Evolutionary conservation across 2,329 filamentous ascomycete species (phyloP).

Genomic region (Pseudocercospora eumusae): DNA sequence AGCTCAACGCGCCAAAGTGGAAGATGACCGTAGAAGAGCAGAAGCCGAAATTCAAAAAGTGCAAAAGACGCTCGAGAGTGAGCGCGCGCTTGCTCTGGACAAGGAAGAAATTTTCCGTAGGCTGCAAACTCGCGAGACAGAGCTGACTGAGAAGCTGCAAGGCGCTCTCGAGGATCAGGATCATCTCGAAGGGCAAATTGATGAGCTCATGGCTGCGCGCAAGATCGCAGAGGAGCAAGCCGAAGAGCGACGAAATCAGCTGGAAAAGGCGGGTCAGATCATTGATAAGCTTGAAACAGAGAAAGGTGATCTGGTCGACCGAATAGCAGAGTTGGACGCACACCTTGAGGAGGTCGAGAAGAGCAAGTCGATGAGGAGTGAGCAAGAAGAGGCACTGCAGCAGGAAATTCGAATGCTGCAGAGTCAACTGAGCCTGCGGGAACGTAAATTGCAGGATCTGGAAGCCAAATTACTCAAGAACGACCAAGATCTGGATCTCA

Average conservation of each 20-base stretch:
- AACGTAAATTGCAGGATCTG: slow-evolving; percentile 83
- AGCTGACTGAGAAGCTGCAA: slow-evolving; percentile 88
- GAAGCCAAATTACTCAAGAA: slow-evolving; percentile 80
- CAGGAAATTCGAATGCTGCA: slow-evolving; percentile 89
- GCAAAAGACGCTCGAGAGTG: slow-evolving; percentile 92
- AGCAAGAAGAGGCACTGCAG: slow-evolving; percentile 72
- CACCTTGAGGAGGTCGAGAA: slow-evolving; percentile 70
- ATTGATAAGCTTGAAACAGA: slow-evolving; percentile 85
- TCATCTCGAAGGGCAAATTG: slow-evolving; percentile 87
- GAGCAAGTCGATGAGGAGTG: slow-evolving; percentile 70
- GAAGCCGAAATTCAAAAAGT: slow-evolving; percentile 85
- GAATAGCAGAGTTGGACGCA: slow-evolving; percentile 68
- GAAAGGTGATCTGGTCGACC: slow-evolving; percentile 71
- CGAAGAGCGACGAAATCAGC: slow-evolving; percentile 73
- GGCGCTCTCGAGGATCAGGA: slow-evolving; percentile 94
- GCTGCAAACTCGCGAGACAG: slow-evolving; percentile 85
- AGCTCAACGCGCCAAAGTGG: slow-evolving; percentile 72
- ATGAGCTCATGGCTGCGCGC: slow-evolving; percentile 83
- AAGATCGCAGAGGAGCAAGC: slow-evolving; percentile 85
- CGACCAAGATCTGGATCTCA: slow-evolving; percentile 86
- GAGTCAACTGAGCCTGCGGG: slow-evolving; percentile 84
- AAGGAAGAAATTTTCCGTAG: slow-evolving; percentile 99
- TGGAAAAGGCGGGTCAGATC: slow-evolving; percentile 87
- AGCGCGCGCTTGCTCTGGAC: slow-evolving; percentile 90
- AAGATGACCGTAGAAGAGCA: slow-evolving; percentile 86